Base-by-base conservation (phyloP, 2,329 filamentous ascomycete genomes). In the Ophiostoma pallidulum region DNA sequence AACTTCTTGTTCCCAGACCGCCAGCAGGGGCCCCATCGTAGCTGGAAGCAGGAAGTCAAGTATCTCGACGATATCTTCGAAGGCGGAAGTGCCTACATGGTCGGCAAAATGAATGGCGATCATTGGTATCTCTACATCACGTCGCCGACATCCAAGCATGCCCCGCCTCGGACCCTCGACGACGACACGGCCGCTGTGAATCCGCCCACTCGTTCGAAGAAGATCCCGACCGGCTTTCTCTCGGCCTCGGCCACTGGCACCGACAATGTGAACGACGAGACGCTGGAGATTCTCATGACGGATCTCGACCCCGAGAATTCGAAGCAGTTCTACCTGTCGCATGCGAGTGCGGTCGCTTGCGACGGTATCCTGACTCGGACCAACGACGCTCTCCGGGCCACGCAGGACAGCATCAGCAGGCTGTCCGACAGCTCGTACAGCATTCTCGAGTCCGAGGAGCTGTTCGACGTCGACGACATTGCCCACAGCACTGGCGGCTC, bases 121-220 rank as follows among this genome's bases (percentile, higher is more conserved):
- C 92, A 98, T 60, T 98, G 92, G 92, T 97, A 97, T 64, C 73
- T 98, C 48, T 98, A 98, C 70, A 82, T 97, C 59, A 97, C 92
- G 12, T 87, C 87, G 44, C 91, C 92, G 16, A 82, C 84, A 62
- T 82, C 78, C 41, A 72, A 78, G 46, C 72, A 94, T 55, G 94
- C 90, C 0, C 89, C 90, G 5, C 90, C 91, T 48, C 74, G 81
- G 26, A 94, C 86, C 10, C 90, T 91, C 6, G 70, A 77, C 39
- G 64, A 66, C 41, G 68, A 77, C 4, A 32, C 18, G n/a, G 18
- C 13, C 41, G 22, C 35, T 16, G 37, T 26, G 12, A 40, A 24
- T 26, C n/a, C 35, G 22, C 18, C 24, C 19, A 10, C 75, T 71
- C 56, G 62, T 75, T 71, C 57, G 62, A 79, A 60, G 72, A 84